phyloP scores from a whole-genome alignment of 352 stramenopile genomes.

The Globisporangium lucens region DNA sequence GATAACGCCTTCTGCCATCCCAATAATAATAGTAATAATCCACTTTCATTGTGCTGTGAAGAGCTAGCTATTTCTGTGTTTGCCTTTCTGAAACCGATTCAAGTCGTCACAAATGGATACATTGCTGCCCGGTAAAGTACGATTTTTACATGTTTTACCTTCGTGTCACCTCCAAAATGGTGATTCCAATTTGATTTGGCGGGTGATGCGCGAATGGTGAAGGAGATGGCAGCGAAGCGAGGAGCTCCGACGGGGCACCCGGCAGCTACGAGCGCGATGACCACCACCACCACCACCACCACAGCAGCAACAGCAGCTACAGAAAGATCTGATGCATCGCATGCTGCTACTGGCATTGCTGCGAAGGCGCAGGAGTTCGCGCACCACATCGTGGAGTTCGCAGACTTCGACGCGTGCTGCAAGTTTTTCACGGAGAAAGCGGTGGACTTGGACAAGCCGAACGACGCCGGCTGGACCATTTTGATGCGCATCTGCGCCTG shows the following conservation, averaged over 20 bases:
- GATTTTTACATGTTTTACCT: background rate
- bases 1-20: background rate
- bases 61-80: background rate
- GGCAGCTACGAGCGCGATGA: background rate
- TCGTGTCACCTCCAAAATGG: background rate
- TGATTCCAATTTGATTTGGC: background rate
- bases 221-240: background rate
- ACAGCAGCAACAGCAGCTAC: background rate
- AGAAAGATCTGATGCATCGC: background rate
- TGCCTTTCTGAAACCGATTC: slow-evolving; percentile 13
- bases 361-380: slow-evolving; percentile 61
- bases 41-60: background rate
- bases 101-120: slow-evolving; percentile 8
- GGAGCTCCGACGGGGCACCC: background rate
- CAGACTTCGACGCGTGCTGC: slow-evolving; percentile 42
- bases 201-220: background rate
- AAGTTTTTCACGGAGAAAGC: slow-evolving; percentile 60
- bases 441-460: slow-evolving; percentile 59
- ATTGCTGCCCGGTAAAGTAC: slow-evolving; percentile 8
- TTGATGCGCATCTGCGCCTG: slow-evolving; percentile 79
- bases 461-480: slow-evolving; percentile 65
- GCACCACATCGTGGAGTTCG: slow-evolving; percentile 77
- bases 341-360: background rate
- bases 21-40: background rate
- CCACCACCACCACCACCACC: background rate